Base-by-base conservation (phyloP, 495 filamentous ascomycete genomes). In the Xylaria palmicola region DNA sequence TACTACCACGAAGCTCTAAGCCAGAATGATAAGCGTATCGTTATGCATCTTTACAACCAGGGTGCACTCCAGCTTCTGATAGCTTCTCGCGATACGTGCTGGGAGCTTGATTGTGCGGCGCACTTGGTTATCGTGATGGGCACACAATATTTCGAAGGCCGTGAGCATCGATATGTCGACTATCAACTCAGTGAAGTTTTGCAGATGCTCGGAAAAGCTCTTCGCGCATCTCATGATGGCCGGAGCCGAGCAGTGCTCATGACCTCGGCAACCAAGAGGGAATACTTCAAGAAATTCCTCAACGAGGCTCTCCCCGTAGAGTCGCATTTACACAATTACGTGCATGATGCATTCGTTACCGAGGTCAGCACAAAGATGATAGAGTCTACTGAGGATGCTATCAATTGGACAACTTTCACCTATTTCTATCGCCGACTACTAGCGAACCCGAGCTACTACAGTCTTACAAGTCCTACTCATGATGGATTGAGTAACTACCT, bases 251-350 rank as follows among this genome's bases (percentile, higher is more conserved):
- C 93, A 59, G 90, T 99, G 15, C 77, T 99, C 30, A 97, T 99
- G 93, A 87, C 96, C 5, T 90, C 93, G 4, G 88, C 89, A 17
- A 91, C 93, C 44, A 97, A 95, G 78, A 86, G 93, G 29, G 92
- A 97, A 59, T 99, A 97, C 74, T 98, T 98, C 83, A 92, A 92
- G 77, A 98, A 98, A 75, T 99, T 99, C 82, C 79, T 99, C 60
- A 93, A 94, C 70, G 94, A 99, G 70, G 95, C 94, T 1, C 79
- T 98, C 36, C 94, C 94, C 6, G 90, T 99, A 19, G 94, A 99
- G 76, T 96, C 91, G 65, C 92, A 97, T 70, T 82, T 99, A 36
- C 91, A 95, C 66, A 83, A 86, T 22, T 96, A 91, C 68, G 79
- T 99, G 52, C 92, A 93, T 63, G 94, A 99, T 76, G 92, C 92